phyloP scores from a whole-genome alignment of 768 basidiomycete species.

The Tubosaeta brunneosetosa region DNA sequence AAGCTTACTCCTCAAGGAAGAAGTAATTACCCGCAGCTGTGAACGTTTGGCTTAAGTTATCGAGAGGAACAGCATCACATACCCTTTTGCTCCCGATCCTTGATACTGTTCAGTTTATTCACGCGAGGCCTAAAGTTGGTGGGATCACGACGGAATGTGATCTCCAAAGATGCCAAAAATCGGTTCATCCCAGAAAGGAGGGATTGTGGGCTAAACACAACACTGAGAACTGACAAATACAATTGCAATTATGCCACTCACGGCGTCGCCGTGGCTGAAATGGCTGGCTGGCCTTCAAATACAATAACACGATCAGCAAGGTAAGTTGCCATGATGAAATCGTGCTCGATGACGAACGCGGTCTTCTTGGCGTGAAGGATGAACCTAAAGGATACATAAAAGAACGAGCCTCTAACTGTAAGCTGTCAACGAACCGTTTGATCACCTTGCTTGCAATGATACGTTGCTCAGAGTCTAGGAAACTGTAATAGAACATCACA shows the following conservation, averaged over 20 bases:
- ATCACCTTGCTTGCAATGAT: slow-evolving; percentile 98
- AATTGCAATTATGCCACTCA: slow-evolving; percentile 37
- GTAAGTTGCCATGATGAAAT: slow-evolving; percentile 99
- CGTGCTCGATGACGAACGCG: slow-evolving; percentile 99
- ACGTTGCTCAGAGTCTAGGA: slow-evolving; percentile 99
- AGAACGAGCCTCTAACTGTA: neutral
- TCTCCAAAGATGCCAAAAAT: slow-evolving; percentile 92
- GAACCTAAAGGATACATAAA: slow-evolving; percentile 47
- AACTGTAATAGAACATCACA: slow-evolving; percentile 39
- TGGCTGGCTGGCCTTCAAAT: slow-evolving; percentile 82
- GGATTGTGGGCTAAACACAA: slow-evolving; percentile 71
- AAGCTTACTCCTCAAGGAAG: slow-evolving; percentile 76
- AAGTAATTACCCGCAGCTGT: slow-evolving; percentile 82
- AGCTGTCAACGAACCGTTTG: slow-evolving; percentile 61
- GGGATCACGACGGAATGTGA: slow-evolving; percentile 97
- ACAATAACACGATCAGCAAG: slow-evolving; percentile 97
- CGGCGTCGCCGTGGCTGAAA: slow-evolving; percentile 87
- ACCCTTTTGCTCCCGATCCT: slow-evolving; percentile 88
- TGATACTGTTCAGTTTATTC: slow-evolving; percentile 80
- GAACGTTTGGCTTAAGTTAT: slow-evolving; percentile 9
- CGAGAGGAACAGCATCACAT: slow-evolving; percentile 15
- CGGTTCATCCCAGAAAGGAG: slow-evolving; percentile 96
- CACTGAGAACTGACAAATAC: neutral
- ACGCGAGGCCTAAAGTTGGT: slow-evolving; percentile 89
- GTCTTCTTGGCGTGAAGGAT: slow-evolving; percentile 97